Conservation (phyloP, 345 rosid genomes). For the Gossypium bickii region DNA sequence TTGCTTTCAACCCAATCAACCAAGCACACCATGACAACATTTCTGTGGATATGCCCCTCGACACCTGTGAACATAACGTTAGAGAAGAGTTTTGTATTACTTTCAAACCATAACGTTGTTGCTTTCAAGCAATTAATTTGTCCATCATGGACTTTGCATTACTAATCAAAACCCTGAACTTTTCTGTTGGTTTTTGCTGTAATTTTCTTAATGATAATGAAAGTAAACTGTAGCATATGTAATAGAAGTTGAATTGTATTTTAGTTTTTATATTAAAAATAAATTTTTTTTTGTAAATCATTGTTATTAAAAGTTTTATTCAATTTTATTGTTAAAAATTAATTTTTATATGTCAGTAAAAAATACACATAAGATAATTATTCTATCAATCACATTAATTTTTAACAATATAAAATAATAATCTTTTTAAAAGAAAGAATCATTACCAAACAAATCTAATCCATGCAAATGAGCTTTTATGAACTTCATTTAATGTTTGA, state of each 20-base stretch:
- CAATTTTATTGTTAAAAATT: too few species aligned
- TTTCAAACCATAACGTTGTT: not conserved
- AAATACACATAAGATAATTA: rapidly evolving
- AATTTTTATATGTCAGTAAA: too few species aligned
- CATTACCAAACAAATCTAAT: not conserved
- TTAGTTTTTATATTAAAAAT: too few species aligned
- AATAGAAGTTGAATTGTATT: too few species aligned
- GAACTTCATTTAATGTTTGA: too few species aligned
- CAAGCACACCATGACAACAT: not conserved
- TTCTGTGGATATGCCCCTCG: not conserved
- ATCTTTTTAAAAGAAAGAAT: too few species aligned
- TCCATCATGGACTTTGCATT: not conserved
- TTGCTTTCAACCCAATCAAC: too few species aligned
- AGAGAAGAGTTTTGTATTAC: not conserved
- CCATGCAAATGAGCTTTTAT: not conserved
- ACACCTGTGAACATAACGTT: not conserved
- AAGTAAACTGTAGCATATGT: too few species aligned
- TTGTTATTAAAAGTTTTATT: too few species aligned
- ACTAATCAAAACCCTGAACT: not conserved
- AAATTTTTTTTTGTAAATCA: rapidly evolving
- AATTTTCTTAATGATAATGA: too few species aligned
- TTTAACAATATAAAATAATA: too few species aligned
- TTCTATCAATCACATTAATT: rapidly evolving
- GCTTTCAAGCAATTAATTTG: not conserved
- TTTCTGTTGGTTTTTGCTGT: not conserved